Percentiles rank a stretch among this genome's conserved stretches.
Conservation (phyloP, 352 stramenopile species). For the Pythium vanterpoolii region DNA sequence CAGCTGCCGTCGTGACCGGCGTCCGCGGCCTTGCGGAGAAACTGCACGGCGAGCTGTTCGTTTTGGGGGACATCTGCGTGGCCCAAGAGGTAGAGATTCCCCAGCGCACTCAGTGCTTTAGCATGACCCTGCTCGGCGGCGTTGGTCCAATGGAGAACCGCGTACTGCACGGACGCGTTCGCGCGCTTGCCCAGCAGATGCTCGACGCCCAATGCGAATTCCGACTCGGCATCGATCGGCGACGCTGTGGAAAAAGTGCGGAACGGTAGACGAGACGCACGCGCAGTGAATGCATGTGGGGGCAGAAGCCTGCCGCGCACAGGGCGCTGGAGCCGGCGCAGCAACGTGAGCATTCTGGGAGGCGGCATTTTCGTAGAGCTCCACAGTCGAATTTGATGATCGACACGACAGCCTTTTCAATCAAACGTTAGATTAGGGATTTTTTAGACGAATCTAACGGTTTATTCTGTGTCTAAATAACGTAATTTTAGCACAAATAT, state of each 20-base stretch:
- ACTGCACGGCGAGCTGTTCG: conserved; percentile 40
- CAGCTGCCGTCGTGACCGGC: conserved; percentile 63
- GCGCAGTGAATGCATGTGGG: background rate
- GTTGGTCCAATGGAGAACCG: conserved; percentile 76
- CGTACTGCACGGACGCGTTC: conserved; percentile 42
- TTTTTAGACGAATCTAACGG: too few species aligned
- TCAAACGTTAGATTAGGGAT: conserved; percentile 9
- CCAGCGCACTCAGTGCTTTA: conserved; percentile 67
- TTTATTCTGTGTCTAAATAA: background rate
- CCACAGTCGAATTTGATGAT: background rate
- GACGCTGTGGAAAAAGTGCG: background rate
- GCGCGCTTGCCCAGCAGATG: conserved; percentile 47
- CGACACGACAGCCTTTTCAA: background rate
- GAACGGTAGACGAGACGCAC: background rate
- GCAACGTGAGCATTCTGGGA: background rate
- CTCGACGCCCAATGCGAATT: conserved; percentile 63
- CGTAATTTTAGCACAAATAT: background rate
- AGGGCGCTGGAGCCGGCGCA: conserved; percentile 8
- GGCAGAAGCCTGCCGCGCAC: background rate
- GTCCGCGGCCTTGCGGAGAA: conserved; percentile 64
- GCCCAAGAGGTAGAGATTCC: conserved; percentile 65
- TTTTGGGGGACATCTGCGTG: conserved; percentile 48
- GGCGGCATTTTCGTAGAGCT: background rate
- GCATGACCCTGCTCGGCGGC: conserved; percentile 65
- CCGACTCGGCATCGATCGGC: conserved; percentile 28